phyloP scores from a whole-genome alignment of 352 stramenopile genomes.

The Globisporangium barbulae region DNA sequence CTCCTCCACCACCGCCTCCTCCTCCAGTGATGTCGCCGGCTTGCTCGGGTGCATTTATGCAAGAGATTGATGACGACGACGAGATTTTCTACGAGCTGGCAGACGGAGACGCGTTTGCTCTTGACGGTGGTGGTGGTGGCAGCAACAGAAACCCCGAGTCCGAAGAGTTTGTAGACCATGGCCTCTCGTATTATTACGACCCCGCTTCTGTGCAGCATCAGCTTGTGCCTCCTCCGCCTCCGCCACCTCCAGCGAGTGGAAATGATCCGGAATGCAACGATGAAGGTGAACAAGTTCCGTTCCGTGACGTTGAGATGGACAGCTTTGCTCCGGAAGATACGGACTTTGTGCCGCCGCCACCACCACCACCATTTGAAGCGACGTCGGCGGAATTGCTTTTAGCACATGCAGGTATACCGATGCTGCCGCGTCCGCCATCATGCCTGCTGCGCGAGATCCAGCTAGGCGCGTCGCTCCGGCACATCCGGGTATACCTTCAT shows the following conservation, averaged over 20 bases:
- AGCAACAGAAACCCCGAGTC: conserved; percentile 9
- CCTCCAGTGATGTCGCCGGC: background rate
- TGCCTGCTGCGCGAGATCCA: conserved; percentile 36
- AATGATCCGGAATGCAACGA: no score
- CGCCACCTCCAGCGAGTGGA: conserved; percentile 15
- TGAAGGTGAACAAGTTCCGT: no score
- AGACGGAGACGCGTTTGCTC: conserved; percentile 19
- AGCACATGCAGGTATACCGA: background rate
- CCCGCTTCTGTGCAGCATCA: conserved; percentile 18
- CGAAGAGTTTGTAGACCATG: conserved; percentile 44
- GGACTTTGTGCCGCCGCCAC: conserved; percentile 1
- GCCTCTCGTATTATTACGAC: conserved; percentile 58
- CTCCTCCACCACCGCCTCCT: conserved; percentile 13
- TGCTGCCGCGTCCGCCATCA: background rate
- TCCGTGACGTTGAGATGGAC: background rate
- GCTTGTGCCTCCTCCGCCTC: conserved; percentile 17
- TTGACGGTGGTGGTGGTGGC: conserved; percentile 12
- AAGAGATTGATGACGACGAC: conserved; percentile 58
- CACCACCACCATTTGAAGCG: conserved; percentile 6
- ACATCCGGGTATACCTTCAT: background rate
- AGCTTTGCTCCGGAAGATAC: background rate
- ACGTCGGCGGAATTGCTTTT: background rate
- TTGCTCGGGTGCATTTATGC: conserved; percentile 49
- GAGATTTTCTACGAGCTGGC: conserved; percentile 17
- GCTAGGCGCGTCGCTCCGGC: conserved; percentile 23